Percentiles rank a stretch among this genome's conserved stretches.
phyloP scores from a whole-genome alignment of 2,329 filamentous ascomycete genomes.

The Knufia fluminis region DNA sequence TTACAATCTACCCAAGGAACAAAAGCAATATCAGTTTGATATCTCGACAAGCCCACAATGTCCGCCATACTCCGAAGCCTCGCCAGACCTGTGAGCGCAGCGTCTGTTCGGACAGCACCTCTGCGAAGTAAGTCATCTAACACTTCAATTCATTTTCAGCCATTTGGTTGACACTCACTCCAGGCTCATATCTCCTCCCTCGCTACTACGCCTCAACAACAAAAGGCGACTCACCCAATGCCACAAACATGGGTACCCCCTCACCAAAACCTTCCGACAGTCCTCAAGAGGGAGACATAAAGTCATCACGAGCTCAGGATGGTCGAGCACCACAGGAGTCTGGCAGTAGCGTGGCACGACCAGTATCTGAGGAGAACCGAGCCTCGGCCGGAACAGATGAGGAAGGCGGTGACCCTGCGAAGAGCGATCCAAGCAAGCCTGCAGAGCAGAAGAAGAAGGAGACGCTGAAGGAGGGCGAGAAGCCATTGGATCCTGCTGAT shows the following conservation, averaged over 20 bases:
- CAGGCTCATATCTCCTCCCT: too few species aligned
- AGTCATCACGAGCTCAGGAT: slow-evolving; percentile 8
- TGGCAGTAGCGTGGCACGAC: slow-evolving; percentile 5
- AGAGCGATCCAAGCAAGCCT: slow-evolving; percentile 10
- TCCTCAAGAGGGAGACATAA: slow-evolving; percentile 6
- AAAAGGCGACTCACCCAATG: slow-evolving; percentile 8
- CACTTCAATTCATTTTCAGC: too few species aligned
- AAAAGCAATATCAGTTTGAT: too few species aligned
- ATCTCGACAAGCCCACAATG: too few species aligned
- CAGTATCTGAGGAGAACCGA: background rate
- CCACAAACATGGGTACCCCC: slow-evolving; percentile 5
- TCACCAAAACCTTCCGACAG: slow-evolving; percentile 8
- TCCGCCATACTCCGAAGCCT: too few species aligned
- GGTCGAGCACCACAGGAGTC: slow-evolving; percentile 1
- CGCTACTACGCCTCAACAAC: background rate
- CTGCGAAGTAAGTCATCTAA: too few species aligned
- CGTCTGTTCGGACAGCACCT: too few species aligned
- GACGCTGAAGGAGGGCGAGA: slow-evolving; percentile 7
- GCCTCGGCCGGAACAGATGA: background rate
- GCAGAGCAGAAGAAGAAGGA: slow-evolving; percentile 10
- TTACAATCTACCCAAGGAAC: too few species aligned
- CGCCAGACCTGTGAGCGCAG: too few species aligned
- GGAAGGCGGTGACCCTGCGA: slow-evolving; percentile 7
- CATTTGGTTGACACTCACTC: too few species aligned
- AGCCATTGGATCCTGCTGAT: slow-evolving; percentile 4